phyloP scores from a whole-genome alignment of 441 rosid species.

The Pelargonium australe region DNA sequence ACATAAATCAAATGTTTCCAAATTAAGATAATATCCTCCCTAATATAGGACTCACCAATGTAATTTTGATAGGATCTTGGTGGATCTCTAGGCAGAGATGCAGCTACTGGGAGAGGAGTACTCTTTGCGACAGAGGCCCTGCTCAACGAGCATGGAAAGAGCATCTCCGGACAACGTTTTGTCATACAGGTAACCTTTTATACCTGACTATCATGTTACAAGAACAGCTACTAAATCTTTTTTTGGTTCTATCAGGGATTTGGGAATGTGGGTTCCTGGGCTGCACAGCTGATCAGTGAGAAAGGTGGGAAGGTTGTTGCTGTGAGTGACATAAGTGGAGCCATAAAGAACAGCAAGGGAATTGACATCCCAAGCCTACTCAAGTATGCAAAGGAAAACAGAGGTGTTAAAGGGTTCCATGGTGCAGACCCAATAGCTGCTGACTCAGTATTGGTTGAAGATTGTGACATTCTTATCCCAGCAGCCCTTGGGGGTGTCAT shows the following conservation, averaged over 20 bases:
- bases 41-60: not conserved
- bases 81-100: slow-evolving; percentile 97
- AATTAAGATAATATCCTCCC: too few relatives aligned
- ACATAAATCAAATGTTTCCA: too few relatives aligned
- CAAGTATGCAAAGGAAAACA: slow-evolving; percentile 49
- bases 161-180: slow-evolving; percentile 62
- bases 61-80: slow-evolving; percentile 68
- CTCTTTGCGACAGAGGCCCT: slow-evolving; percentile 86
- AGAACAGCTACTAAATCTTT: not conserved
- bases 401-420: slow-evolving; percentile 49
- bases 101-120: slow-evolving; percentile 94
- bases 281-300: slow-evolving; percentile 70
- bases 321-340: slow-evolving; percentile 86
- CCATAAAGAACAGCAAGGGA: slow-evolving; percentile 67
- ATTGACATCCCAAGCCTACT: slow-evolving; percentile 54
- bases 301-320: slow-evolving; percentile 86
- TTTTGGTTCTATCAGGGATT: slow-evolving; percentile 48
- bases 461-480: slow-evolving; percentile 92
- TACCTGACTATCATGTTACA: not conserved
- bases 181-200: slow-evolving; percentile 57
- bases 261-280: slow-evolving; percentile 98
- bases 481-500: slow-evolving; percentile 92
- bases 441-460: slow-evolving; percentile 58
- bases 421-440: slow-evolving; percentile 72
- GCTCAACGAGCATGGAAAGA: slow-evolving; percentile 78